Evolutionary conservation across 2,329 filamentous ascomycete genomes (phyloP).

Genomic region (Aspergillus felis): DNA sequence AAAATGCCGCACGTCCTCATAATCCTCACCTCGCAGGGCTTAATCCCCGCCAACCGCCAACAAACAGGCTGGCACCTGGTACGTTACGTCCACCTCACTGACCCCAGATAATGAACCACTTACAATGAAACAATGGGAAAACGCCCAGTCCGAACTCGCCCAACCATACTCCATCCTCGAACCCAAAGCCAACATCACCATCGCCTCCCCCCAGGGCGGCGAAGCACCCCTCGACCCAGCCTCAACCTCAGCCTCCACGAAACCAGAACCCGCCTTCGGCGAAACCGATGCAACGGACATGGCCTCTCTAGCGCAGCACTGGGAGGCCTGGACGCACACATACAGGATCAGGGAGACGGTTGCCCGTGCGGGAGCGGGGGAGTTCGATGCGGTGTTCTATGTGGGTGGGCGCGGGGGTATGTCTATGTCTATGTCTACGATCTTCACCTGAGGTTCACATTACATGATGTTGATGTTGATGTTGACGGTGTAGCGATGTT

Average conservation of each 20-base stretch:
- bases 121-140: neutral
- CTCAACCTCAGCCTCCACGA: conserved; percentile 54
- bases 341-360: conserved; percentile 51
- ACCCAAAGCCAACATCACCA: conserved; percentile 48
- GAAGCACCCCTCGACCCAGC: conserved; percentile 55
- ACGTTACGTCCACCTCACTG: conserved; percentile 15
- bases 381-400: conserved; percentile 60
- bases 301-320: conserved; percentile 52
- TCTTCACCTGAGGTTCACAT: neutral
- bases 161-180: conserved; percentile 58
- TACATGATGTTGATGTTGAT: neutral
- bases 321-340: conserved; percentile 60
- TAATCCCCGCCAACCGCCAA: conserved; percentile 36
- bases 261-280: conserved; percentile 41
- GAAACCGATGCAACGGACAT: conserved; percentile 43
- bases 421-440: conserved; percentile 13
- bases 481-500: conserved; percentile 40
- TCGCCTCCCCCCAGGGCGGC: conserved; percentile 59
- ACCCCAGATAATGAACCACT: neutral
- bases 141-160: conserved; percentile 50
- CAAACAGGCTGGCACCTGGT: conserved; percentile 67
- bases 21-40: conserved; percentile 59
- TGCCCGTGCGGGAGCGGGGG: conserved; percentile 49
- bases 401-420: conserved; percentile 52
- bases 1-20: conserved; percentile 56